Percentiles rank a stretch among this genome's conserved stretches.
Evolutionary conservation across 2,329 filamentous ascomycete species (phyloP).

Genomic region (Atkinsonella texensis): DNA sequence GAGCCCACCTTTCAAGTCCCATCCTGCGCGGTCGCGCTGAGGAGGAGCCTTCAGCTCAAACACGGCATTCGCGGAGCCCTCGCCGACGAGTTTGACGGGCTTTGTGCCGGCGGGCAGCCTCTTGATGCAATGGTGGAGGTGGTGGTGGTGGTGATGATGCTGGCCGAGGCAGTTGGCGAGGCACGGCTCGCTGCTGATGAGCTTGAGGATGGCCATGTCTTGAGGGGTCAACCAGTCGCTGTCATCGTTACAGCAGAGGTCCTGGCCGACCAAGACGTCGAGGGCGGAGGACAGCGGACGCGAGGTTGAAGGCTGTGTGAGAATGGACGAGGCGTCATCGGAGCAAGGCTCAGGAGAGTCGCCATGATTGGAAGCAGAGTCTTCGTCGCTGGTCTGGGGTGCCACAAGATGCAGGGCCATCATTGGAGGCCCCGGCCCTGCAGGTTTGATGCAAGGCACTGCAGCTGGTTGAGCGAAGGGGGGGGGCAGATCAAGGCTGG

Average conservation of each 20-base stretch:
- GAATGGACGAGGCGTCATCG: constrained; percentile 9
- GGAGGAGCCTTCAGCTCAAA: constrained; percentile 42
- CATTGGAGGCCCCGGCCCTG: constrained; percentile 14
- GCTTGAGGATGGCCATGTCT: constrained; percentile 14
- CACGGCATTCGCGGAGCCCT: constrained; percentile 69
- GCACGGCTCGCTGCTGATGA: constrained; percentile 7
- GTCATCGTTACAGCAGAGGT: constrained; percentile 8
- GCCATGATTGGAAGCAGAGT: constrained; percentile 12
- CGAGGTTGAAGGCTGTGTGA: constrained; percentile 7
- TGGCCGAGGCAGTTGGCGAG: constrained; percentile 1
- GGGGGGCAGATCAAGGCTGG: neutral
- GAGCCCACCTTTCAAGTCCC: constrained; percentile 23
- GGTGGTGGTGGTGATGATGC: neutral
- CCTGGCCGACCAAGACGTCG: constrained; percentile 2
- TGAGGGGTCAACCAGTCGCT: constrained; percentile 12
- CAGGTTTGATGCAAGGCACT: constrained; percentile 13
- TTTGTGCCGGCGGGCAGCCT: constrained; percentile 22
- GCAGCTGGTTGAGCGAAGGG: constrained; percentile 2
- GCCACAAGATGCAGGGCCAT: constrained; percentile 14
- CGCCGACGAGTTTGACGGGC: constrained; percentile 36
- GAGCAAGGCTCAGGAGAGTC: constrained; percentile 10
- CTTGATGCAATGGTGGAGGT: constrained; percentile 12
- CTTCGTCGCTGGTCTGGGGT: constrained; percentile 11
- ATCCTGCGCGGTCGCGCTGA: constrained; percentile 17
- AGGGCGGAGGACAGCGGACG: constrained; percentile 7